Evolutionary conservation across 2,329 filamentous ascomycete genomes (phyloP), one percentile per base, ranked within the genome.

Genomic region (Neopestalotiopsis sp.): DNA sequence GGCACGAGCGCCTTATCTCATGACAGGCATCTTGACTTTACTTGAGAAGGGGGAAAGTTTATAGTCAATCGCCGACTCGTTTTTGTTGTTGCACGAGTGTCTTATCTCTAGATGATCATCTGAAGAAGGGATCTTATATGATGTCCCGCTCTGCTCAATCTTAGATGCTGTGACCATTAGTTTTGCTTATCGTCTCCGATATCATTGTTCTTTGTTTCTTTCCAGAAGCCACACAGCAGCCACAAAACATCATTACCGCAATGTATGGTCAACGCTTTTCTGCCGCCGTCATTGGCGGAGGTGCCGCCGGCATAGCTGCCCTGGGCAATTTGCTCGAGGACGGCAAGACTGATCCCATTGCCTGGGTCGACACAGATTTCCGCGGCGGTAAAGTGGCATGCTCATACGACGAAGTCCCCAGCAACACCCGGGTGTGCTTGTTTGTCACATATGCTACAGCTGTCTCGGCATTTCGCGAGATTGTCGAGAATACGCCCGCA

Each of bases 381-480:
- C 32, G 42, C 32, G 62, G 62, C 42, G 87, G 87, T 3, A 80
- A 86, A 49, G 79, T 89, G 38, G 80, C 85, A 71, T 80, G 81
- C 69, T 82, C 81, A 74, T 91, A 91, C 75, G 83, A 88, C 64
- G 88, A 90, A 74, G 89, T 91, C 20, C 89, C 89, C 13, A 81
- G 79, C 73, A 91, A 91, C 75, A 91, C 89, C 68, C 90, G 88
- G 74, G 88, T 88, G 56, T 83, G 84, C 61, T 81, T 89, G 28
- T 91, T 91, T 75, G 78, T 88, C 69, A 81, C 86, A 38, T 91
- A 86, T 76, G 87, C 87, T 20, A 82, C 85, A 17, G 87, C 84
- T 1, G 77, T 87, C 2, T 77, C 83, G 56, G 81, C 87, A 0
- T 90, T 91, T 75, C 80, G 81, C 69, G 78, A 84, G 20, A 83